Conservation (phyloP, 148 eudicot species). For the Chenopodium berlandieri region DNA sequence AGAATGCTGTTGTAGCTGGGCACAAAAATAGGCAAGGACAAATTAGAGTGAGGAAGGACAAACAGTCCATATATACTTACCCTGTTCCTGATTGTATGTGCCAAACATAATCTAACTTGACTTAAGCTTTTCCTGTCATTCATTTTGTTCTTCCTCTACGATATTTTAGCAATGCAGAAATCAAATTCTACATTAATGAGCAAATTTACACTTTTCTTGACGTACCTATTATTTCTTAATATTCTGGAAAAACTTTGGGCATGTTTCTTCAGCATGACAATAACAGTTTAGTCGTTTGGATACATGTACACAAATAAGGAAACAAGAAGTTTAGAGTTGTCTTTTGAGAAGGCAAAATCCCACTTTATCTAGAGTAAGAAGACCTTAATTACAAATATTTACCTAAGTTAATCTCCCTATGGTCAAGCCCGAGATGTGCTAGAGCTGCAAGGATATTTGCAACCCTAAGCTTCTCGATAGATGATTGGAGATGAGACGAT, state of each 20-base stretch:
- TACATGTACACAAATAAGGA: background rate
- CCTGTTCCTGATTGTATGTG: conserved; percentile 99
- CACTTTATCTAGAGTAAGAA: background rate
- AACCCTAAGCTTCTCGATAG: background rate
- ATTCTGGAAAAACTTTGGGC: background rate
- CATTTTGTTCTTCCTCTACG: background rate
- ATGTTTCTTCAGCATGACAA: background rate
- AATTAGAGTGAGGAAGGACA: conserved; percentile 44
- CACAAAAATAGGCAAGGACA: conserved; percentile 84
- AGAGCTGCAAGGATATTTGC: background rate
- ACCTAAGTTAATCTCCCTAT: background rate
- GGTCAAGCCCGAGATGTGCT: background rate
- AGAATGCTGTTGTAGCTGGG: conserved; percentile 52
- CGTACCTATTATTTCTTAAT: background rate
- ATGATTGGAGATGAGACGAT: background rate
- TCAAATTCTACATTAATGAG: background rate
- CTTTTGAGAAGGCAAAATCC: background rate
- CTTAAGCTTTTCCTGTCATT: background rate
- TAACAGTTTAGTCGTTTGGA: background rate
- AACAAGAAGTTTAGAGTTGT: background rate
- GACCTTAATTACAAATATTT: background rate
- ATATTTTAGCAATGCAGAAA: background rate
- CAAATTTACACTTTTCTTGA: background rate
- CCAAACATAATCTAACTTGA: conserved; percentile 33
- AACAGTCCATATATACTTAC: conserved; percentile 88